Base-by-base conservation (phyloP, 2,329 filamentous ascomycete genomes). In the Fusarium denticulatum region DNA sequence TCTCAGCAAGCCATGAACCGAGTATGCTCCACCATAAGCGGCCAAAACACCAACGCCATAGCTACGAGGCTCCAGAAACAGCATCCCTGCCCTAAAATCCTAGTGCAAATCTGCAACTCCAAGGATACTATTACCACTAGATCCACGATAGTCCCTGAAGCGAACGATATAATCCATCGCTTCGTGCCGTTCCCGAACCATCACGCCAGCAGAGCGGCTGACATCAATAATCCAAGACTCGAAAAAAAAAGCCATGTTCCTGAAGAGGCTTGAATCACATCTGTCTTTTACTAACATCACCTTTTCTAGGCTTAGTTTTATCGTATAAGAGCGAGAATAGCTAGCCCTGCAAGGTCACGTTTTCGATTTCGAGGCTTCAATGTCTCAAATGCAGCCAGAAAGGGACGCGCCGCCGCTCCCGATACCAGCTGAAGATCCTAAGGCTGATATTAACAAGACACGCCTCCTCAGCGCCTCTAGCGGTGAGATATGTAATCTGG, bases 91-190 rank as follows among this genome's bases (percentile, higher is more conserved):
- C 28, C 36, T 7, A 62, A 32, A 36, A 47, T 47, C 69, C 57
- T 32, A 46, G 65, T 60, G 60, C 43, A 69, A 71, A 73, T 60
- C 67, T 73, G 61, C 53, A 50, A 45, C 47, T 67, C 28, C 71
- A 72, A 56, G 71, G 67, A 59, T 72, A n/a, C n/a, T 32, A 52
- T n/a, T 42, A 53, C 46, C 49, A 47, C 45, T 61, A 73, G 57
- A 55, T 49, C 59, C 67, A 55, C 56, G 62, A 68, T 73, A 74
- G 69, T 71, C 45, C 64, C 67, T 56, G 26, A 64, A 63, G 59
- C 58, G 52, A 69, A 42, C 26, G 16, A 45, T 26, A 30, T 6
- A 36, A 47, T 26, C 14, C n/a, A 36, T 39, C 28, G 37, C 37
- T 34, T 30, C 36, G 39, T 50, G 34, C 49, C 64, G 64, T 52